phyloP scores from a whole-genome alignment of 306 rosid species.

The Casuarina equisetifolia region DNA sequence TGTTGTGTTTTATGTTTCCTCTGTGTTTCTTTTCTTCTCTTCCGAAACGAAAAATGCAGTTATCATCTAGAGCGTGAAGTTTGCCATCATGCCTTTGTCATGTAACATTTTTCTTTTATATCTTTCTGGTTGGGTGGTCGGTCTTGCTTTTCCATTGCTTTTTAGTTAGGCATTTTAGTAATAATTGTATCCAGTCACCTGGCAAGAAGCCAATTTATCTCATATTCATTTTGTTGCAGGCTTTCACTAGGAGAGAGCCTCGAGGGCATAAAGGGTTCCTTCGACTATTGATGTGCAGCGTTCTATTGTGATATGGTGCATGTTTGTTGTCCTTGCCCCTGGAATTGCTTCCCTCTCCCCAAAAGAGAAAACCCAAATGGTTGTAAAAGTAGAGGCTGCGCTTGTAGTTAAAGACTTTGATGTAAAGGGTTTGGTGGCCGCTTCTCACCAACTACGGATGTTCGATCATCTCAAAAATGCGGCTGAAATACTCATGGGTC shows the following conservation, averaged over 20 bases:
- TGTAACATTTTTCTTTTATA: background rate
- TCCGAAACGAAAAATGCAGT: background rate
- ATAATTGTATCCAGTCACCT: background rate
- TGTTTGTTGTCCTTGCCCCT: background rate
- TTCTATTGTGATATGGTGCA: background rate
- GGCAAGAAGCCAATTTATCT: background rate
- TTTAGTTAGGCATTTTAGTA: background rate
- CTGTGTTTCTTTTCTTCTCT: background rate
- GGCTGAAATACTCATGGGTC: no score
- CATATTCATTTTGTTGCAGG: conserved; percentile 46
- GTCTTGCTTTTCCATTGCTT: background rate
- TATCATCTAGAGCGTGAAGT: background rate
- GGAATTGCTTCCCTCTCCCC: background rate
- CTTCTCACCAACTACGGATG: no score
- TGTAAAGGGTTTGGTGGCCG: no score
- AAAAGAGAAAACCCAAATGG: background rate
- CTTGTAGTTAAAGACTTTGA: no score
- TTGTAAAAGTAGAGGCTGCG: no score
- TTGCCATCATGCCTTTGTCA: background rate
- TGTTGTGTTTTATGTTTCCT: background rate
- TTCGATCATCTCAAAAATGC: no score
- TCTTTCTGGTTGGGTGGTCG: background rate
- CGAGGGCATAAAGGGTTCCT: conserved; percentile 76
- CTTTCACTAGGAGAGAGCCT: conserved; percentile 82
- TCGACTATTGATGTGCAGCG: conserved; percentile 39